Evolutionary conservation across 805 yeast genomes (phyloP).

Genomic region (Lipomyces lipofer): DNA sequence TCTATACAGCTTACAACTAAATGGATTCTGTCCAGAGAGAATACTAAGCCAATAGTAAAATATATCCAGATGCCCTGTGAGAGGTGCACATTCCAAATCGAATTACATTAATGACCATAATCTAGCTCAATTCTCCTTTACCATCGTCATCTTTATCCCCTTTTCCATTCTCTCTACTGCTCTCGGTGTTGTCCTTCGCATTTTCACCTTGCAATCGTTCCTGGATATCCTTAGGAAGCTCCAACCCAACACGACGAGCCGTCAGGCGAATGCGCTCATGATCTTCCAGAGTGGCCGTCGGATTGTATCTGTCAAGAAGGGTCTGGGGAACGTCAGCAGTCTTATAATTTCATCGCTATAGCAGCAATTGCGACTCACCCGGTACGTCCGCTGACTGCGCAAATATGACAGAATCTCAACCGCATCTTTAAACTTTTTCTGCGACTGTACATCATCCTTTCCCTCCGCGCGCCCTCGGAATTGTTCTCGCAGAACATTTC

Average conservation of each 20-base stretch:
- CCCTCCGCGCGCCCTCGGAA: not conserved
- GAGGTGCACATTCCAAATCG: too few species aligned
- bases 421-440: conserved; percentile 35
- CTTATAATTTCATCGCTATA: too few species aligned
- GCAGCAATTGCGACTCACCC: conserved; percentile 42
- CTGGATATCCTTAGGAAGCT: conserved; percentile 48
- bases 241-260: conserved; percentile 87
- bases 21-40: too few species aligned
- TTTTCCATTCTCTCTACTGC: not conserved
- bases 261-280: conserved; percentile 75
- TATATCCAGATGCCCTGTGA: too few species aligned
- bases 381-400: conserved; percentile 71
- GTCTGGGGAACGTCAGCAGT: conserved; percentile 16
- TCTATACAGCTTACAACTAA: too few species aligned
- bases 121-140: too few species aligned
- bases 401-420: conserved; percentile 64
- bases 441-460: not conserved
- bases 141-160: conserved; percentile 3
- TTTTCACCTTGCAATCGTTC: conserved; percentile 20
- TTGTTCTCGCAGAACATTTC: conserved; percentile 8
- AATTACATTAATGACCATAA: too few species aligned
- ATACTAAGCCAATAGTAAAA: too few species aligned
- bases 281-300: conserved; percentile 75
- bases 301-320: conserved; percentile 80
- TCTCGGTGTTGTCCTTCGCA: conserved; percentile 9